These are phyloP conservation scores for Pseudognaphalium luteoalbum DNA, from an alignment of 129 eudicot species.

Conservation along the genomic window DNA sequence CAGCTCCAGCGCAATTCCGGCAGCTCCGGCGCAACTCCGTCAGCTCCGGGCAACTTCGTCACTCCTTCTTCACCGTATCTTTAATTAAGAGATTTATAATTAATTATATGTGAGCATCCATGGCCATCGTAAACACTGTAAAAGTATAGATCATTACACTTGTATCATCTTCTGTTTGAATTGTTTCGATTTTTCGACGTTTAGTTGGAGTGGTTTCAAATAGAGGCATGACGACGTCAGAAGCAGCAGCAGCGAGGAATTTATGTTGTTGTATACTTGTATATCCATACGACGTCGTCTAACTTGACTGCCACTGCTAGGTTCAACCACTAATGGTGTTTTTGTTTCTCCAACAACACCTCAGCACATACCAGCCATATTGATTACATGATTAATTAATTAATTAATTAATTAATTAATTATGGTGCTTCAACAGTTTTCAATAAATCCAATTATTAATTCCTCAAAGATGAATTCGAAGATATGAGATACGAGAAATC, in stretches of 20 bases:
- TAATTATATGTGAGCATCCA: slow-evolving; percentile 94
- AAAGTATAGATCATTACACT: slow-evolving; percentile 48
- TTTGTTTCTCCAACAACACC: slow-evolving; percentile 75
- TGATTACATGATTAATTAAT: neutral
- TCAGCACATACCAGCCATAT: slow-evolving; percentile 86
- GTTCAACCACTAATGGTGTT: slow-evolving; percentile 52
- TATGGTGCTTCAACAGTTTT: neutral
- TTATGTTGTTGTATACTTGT: slow-evolving; percentile 48
- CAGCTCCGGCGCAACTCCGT: too few relatives aligned
- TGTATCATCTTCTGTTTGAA: neutral
- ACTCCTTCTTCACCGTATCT: too few relatives aligned
- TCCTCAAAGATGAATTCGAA: neutral
- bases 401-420: too few relatives aligned
- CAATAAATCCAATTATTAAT: neutral
- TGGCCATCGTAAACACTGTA: slow-evolving; percentile 96
- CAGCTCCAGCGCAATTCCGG: too few relatives aligned
- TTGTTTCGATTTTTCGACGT: slow-evolving; percentile 43
- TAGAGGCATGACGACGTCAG: slow-evolving; percentile 44
- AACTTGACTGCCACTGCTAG: slow-evolving; percentile 48
- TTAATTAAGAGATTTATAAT: too few relatives aligned
- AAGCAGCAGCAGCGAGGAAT: slow-evolving; percentile 50
- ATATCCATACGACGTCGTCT: slow-evolving; percentile 72
- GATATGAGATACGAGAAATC: neutral
- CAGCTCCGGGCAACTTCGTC: too few relatives aligned
- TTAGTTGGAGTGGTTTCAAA: slow-evolving; percentile 31